Percentiles rank a stretch among this genome's conserved stretches.
Conservation (phyloP, 2,329 filamentous ascomycete genomes). For the Sporothrix protearum region DNA sequence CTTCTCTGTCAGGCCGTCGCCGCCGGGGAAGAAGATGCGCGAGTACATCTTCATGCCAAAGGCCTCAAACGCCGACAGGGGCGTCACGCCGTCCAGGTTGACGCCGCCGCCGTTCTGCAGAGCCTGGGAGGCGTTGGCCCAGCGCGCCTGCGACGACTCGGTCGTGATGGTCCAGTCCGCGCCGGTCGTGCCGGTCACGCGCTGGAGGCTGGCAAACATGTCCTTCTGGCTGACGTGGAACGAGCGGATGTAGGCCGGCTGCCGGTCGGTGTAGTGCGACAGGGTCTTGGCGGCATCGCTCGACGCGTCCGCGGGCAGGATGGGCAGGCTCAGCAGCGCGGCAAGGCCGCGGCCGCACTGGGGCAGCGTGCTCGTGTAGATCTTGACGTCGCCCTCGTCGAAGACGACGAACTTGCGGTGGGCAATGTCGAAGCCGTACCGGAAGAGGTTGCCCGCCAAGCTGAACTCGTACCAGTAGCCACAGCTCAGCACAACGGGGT, state of each 20-base stretch:
- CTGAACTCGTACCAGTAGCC: conserved; percentile 54
- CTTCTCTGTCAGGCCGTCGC: conserved; percentile 51
- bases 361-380: conserved; percentile 57
- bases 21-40: conserved; percentile 49
- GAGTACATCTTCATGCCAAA: conserved; percentile 54
- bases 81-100: conserved; percentile 31
- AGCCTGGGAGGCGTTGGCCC: conserved; percentile 44
- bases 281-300: conserved; percentile 21
- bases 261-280: conserved; percentile 1
- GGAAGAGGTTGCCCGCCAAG: conserved; percentile 35
- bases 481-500: conserved; percentile 38
- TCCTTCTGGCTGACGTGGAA: conserved; percentile 61
- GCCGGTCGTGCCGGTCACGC: conserved; percentile 55
- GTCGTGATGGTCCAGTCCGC: conserved; percentile 57
- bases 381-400: conserved; percentile 54
- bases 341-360: conserved; percentile 45
- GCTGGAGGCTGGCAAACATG: conserved; percentile 60
- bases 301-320: conserved; percentile 21
- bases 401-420: conserved; percentile 37
- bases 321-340: conserved; percentile 45
- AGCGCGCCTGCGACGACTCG: conserved; percentile 47
- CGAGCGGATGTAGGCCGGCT: conserved; percentile 48
- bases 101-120: conserved; percentile 32
- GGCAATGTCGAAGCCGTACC: conserved; percentile 33
- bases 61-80: conserved; percentile 41